Evolutionary conservation across 2,329 filamentous ascomycete genomes (phyloP), one percentile per base, ranked within the genome.

Genomic region (Dactylellina haptotyla): DNA sequence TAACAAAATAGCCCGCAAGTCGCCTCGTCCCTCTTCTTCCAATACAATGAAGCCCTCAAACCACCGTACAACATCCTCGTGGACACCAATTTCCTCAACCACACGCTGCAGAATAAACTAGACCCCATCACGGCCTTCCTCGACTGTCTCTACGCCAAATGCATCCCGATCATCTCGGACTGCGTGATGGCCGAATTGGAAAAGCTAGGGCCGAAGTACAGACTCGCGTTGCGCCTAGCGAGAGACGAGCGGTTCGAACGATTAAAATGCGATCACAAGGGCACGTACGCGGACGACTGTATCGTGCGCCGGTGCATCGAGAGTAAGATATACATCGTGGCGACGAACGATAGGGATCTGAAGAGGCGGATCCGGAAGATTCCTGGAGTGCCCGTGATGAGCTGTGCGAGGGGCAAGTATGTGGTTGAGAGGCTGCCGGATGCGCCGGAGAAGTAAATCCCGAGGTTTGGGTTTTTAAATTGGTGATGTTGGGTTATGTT

Each of bases 141-240:
- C 92, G 93, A 97, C 81, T 90, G 91, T 61, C 85, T 99, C 3
- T 96, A 93, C 80, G 94, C 94, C 16, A 96, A 96, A 79, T 95
- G 91, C 80, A 92, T 89, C 20, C 92, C 93, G 16, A 90, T 95
- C 76, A 93, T 98, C 76, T 97, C 93, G 1, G 87, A 87, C 76
- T 93, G 90, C 83, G 89, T 89, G 77, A 89, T 93, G 86, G 89
- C 89, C 63, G 93, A 97, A 81, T 82, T 97, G 76, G 93, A 97
- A 80, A 96, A 96, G 80, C 85, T 97, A 8, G 93, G 94, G 0
- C 87, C 88, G 2, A 95, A 95, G 80, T 99, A 97, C 83, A 84
- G 93, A 5, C 88, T 98, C 63, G 93, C 94, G 0, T 82, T 96
- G 65, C 85, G 90, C 12, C 93, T 97, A 59, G 95, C 95, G 0